phyloP scores from a whole-genome alignment of 2,329 filamentous ascomycete genomes.

The Colletotrichum plurivorum region DNA sequence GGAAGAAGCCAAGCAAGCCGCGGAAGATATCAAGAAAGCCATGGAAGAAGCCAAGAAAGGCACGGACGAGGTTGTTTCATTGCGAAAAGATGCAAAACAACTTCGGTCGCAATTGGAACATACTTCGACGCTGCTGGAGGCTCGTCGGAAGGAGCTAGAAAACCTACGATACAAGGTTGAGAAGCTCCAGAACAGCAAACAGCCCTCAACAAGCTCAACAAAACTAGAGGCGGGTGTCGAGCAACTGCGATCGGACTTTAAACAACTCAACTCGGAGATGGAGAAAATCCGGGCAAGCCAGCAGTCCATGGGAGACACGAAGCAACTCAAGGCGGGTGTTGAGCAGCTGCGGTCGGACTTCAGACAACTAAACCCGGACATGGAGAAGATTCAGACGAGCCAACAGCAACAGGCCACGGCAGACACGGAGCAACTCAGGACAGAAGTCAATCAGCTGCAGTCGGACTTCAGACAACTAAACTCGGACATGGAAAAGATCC shows the following conservation, averaged over 20 bases:
- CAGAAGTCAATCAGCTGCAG: not conserved
- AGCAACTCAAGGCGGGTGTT: not conserved
- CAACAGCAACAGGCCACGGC: too few species aligned
- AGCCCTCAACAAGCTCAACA: too few species aligned
- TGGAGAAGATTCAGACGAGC: not conserved
- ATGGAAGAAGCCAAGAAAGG: too few species aligned
- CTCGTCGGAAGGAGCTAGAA: too few species aligned
- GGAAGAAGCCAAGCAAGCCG: not conserved
- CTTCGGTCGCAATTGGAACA: not conserved
- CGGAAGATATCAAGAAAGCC: not conserved
- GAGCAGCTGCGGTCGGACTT: not conserved
- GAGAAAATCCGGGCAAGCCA: not conserved
- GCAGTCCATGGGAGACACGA: too few species aligned
- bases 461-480: not conserved
- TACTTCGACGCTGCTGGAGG: too few species aligned
- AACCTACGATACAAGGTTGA: too few species aligned
- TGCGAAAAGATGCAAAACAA: slow-evolving; percentile 4
- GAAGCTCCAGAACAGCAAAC: too few species aligned
- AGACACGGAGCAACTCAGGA: slow-evolving; percentile 3
- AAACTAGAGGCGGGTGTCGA: too few species aligned
- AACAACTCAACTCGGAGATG: not conserved
- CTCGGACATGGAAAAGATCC: not conserved
- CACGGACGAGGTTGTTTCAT: not conserved
- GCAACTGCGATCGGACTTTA: not conserved
- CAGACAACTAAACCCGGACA: not conserved